Percentiles rank a stretch among this genome's conserved stretches.
Conservation (phyloP, 352 stramenopile species). For the Discostella stelligera region DNA sequence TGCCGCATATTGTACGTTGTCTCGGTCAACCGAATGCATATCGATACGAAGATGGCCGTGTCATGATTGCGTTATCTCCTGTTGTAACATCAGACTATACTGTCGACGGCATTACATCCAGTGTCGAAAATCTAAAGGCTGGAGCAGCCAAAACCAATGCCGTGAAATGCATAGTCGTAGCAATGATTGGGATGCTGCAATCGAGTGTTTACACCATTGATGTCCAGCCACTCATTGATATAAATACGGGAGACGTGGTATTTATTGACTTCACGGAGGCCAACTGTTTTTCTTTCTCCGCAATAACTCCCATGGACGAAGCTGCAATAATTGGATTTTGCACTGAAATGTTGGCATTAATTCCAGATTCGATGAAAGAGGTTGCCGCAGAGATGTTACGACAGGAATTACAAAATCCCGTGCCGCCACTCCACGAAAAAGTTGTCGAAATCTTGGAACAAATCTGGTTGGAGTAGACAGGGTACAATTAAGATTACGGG, state of each 20-base stretch:
- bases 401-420: conserved; percentile 2
- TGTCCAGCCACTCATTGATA: conserved; percentile 62
- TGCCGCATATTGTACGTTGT: conserved; percentile 56
- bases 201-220: conserved; percentile 59
- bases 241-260: conserved; percentile 50
- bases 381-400: conserved; percentile 23
- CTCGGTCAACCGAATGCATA: conserved; percentile 40
- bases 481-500: neutral
- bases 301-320: conserved; percentile 3
- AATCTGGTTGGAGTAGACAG: conserved; percentile 26
- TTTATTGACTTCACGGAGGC: conserved; percentile 80
- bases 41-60: conserved; percentile 40
- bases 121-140: conserved; percentile 36
- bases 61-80: conserved; percentile 61
- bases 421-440: conserved; percentile 7
- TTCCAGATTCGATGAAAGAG: conserved; percentile 47
- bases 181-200: conserved; percentile 61
- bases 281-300: conserved; percentile 28
- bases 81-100: conserved; percentile 26
- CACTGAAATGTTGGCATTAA: conserved; percentile 60
- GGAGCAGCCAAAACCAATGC: conserved; percentile 17
- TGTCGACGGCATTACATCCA: conserved; percentile 41
- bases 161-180: conserved; percentile 43
- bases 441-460: conserved; percentile 34
- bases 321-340: conserved; percentile 50